Percentiles rank a stretch among this genome's conserved stretches.
These are phyloP conservation scores for Mycena citricolor DNA, from an alignment of 1,284 basidiomycete genomes.

Conservation along the genomic window DNA sequence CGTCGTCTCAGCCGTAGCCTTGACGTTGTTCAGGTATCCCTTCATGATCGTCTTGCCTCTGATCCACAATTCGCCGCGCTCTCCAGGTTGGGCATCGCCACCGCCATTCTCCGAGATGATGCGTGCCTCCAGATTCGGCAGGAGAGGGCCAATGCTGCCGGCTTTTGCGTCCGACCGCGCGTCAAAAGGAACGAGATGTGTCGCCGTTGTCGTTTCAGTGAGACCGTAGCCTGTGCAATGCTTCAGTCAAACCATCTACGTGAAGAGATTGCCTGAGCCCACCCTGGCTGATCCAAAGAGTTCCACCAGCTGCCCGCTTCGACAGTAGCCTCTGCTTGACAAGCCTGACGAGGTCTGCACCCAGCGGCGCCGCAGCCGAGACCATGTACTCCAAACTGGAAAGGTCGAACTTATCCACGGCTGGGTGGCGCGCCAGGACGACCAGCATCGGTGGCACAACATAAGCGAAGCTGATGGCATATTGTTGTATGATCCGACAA, in stretches of 20 bases:
- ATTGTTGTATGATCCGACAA: slow-evolving; percentile 62
- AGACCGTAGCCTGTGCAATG: slow-evolving; percentile 63
- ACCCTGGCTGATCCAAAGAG: slow-evolving; percentile 22
- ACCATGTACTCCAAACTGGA: slow-evolving; percentile 59
- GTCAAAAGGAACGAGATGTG: slow-evolving; percentile 37
- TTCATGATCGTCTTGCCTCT: slow-evolving; percentile 33
- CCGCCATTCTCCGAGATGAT: slow-evolving; percentile 52
- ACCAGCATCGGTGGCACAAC: slow-evolving; percentile 88
- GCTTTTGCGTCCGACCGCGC: slow-evolving; percentile 37
- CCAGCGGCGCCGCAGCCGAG: slow-evolving; percentile 83
- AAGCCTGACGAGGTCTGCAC: slow-evolving; percentile 54
- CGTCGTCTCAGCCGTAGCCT: slow-evolving; percentile 58
- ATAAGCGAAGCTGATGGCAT: slow-evolving; percentile 59
- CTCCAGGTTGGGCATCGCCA: slow-evolving; percentile 23
- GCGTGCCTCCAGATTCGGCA: slow-evolving; percentile 69
- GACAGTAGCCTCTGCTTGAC: slow-evolving; percentile 38
- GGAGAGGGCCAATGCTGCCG: slow-evolving; percentile 60
- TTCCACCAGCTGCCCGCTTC: slow-evolving; percentile 31
- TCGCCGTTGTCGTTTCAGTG: slow-evolving; percentile 72
- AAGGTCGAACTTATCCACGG: slow-evolving; percentile 70
- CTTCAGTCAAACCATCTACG: slow-evolving; percentile 44
- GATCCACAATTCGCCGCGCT: slow-evolving; percentile 30
- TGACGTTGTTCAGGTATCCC: slow-evolving; percentile 56
- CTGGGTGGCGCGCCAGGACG: slow-evolving; percentile 61
- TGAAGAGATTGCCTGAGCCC: slow-evolving; percentile 24